Conservation (phyloP, 768 basidiomycete genomes). For the Lentinus tigrinus region DNA sequence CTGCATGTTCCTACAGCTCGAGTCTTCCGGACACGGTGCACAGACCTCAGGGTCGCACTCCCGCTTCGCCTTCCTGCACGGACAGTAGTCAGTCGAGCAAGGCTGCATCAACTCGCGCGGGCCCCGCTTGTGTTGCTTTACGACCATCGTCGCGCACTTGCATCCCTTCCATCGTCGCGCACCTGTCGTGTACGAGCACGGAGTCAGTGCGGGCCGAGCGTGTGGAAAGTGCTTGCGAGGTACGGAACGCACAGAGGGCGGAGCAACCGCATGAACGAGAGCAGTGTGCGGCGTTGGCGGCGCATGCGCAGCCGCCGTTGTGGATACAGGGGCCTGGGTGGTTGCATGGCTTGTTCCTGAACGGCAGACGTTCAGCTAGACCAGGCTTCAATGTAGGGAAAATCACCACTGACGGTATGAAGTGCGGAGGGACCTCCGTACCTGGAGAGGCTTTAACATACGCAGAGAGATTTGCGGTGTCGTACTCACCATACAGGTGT, state of each 20-base stretch:
- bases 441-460: too few relatives aligned
- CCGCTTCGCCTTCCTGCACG: constrained; percentile 46
- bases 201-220: background rate
- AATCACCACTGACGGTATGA: background rate
- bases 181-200: constrained; percentile 36
- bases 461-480: too few relatives aligned
- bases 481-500: too few relatives aligned
- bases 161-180: constrained; percentile 58
- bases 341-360: constrained; percentile 49
- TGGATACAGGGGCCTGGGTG: constrained; percentile 56
- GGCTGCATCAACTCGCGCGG: constrained; percentile 24
- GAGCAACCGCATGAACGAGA: constrained; percentile 54
- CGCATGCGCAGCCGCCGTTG: constrained; percentile 47
- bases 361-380: background rate
- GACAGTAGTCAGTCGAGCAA: constrained; percentile 44
- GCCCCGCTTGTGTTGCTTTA: background rate
- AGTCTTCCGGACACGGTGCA: constrained; percentile 17
- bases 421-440: too few relatives aligned
- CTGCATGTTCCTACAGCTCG: constrained; percentile 45
- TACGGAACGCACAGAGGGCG: constrained; percentile 41
- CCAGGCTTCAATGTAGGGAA: background rate
- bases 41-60: constrained; percentile 77
- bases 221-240: too few relatives aligned
- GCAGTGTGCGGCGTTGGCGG: constrained; percentile 50
- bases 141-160: constrained; percentile 35